phyloP scores from a whole-genome alignment of 352 stramenopile genomes.

The Phytopythium montanum region DNA sequence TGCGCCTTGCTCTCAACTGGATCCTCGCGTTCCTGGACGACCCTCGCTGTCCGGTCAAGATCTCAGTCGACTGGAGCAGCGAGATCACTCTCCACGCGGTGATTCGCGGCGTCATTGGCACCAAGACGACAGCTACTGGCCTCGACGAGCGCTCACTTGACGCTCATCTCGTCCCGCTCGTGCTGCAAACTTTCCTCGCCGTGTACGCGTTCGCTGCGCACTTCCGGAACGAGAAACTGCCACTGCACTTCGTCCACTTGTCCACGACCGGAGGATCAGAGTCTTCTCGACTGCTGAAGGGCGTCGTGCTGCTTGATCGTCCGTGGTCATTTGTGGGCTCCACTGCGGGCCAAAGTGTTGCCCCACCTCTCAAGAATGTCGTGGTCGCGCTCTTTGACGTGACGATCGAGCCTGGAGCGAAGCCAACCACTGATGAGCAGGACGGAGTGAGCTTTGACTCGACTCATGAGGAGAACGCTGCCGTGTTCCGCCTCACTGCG shows the following conservation, averaged over 20 bases:
- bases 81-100: constrained; percentile 27
- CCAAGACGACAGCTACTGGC: constrained; percentile 24
- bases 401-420: constrained; percentile 36
- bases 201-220: constrained; percentile 33
- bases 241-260: constrained; percentile 40
- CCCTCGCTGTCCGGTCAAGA: constrained; percentile 32
- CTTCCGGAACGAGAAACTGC: constrained; percentile 36
- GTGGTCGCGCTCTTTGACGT: constrained; percentile 52
- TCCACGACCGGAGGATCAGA: constrained; percentile 15
- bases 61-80: constrained; percentile 46
- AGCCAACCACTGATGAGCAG: constrained; percentile 7
- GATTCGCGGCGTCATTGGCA: constrained; percentile 36
- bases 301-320: constrained; percentile 41
- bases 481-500: constrained; percentile 23
- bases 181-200: constrained; percentile 41
- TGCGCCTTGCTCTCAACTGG: constrained; percentile 46
- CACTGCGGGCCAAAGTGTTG: background rate
- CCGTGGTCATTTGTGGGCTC: constrained; percentile 15
- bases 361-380: constrained; percentile 18
- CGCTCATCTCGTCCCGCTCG: constrained; percentile 25
- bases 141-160: constrained; percentile 10
- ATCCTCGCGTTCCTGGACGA: constrained; percentile 41
- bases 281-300: constrained; percentile 36
- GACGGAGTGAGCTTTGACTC: constrained; percentile 6
- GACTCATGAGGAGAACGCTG: constrained; percentile 1